Base-by-base conservation (phyloP, 2,329 filamentous ascomycete species). In the Parastagonospora avenae region DNA sequence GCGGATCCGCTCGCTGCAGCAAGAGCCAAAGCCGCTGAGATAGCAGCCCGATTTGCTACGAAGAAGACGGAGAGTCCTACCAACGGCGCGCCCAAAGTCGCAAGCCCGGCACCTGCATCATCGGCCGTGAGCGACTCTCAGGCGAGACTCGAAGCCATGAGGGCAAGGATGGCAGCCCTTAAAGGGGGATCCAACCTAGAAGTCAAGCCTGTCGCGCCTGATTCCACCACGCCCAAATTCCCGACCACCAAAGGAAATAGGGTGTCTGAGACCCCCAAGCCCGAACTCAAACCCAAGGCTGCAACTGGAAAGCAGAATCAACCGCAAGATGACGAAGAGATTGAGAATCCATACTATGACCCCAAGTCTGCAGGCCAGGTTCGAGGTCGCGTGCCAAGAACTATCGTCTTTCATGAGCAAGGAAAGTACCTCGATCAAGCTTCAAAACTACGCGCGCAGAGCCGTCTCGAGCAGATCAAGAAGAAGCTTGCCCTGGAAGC, bases 381-480 rank as follows among this genome's bases (percentile, higher is more conserved):
- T 56, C 79, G 73, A 66, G 79, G 82, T 32, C 83, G 92, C 43
- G 82, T 89, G 57, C 84, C 91, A 9, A 86, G 90, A 52, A 86
- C 90, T 58, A 81, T 99, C 14, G 78, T 91, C 10, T 97, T 99
- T 79, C 96, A 97, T 65, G 87, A 92, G 63, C 95, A 96, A 73
- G 94, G 94, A 46, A 97, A 97, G 81, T 97, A 96, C 68, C 96
- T 97, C 53, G 88, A 92, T 58, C 93, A 97, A 75, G 94, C 90
- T 7, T 93, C 91, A 71, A 92, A 92, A 49, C 78, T 97, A 45
- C 87, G 94, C 55, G 85, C 91, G 53, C 92, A 97, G 75, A 91
- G 89, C 36, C 88, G 89, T 43, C 80, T 99, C 27, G 95, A 99
- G 78, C 88, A 88, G 55, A 93, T 99, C 86, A 97, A 97, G 76